Evolutionary conservation across 768 basidiomycete genomes (phyloP), one percentile per base, ranked within the genome.

Genomic region (Mycena crocata): DNA sequence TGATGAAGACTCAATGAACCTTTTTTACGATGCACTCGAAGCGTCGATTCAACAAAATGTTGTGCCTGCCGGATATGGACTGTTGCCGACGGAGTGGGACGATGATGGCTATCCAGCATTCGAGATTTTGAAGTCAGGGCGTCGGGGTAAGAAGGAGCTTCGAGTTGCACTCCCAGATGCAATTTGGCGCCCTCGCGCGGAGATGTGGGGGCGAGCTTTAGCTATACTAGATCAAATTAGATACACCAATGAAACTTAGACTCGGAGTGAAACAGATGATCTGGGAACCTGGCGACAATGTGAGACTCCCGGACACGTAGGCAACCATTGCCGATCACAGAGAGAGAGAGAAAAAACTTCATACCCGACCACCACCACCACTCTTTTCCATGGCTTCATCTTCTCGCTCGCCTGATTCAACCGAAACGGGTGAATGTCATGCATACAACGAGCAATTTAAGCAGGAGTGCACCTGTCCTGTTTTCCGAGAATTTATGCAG

Each of bases 71-170:
- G 46, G 70, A 6, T 73, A 71, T 49, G 56, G 68, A 3, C 48
- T 75, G 13, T 57, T 57, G 5, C 48, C 63, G 19, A 34, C 26
- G 4, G 73, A 76, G 50, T 73, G 72, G 74, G 72, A 59, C 4
- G n/a, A n/a, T 0, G 62, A 52, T 0, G 39, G 42, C 8, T 74
- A 74, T 32, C 70, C 64, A 0, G 5, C 48, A 21, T 46, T 44
- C 8, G 64, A 68, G 46, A 61, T 68, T 26, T 31, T 73, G 30
- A 64, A 57, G 45, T 60, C 60, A 6, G 71, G 71, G 2, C 52
- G 57, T 3, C 50, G 31, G 2, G 49, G 63, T 13, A 24, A 26
- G 42, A 62, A 62, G 40, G 23, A 56, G 24, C 40, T 73, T 3
- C 40, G 45, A 0, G n/a, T 73, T 23, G 54, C 63, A 5, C 62